These are phyloP conservation scores for Psilocybe subaeruginosa DNA, from an alignment of 768 basidiomycete genomes.

Conservation along the genomic window DNA sequence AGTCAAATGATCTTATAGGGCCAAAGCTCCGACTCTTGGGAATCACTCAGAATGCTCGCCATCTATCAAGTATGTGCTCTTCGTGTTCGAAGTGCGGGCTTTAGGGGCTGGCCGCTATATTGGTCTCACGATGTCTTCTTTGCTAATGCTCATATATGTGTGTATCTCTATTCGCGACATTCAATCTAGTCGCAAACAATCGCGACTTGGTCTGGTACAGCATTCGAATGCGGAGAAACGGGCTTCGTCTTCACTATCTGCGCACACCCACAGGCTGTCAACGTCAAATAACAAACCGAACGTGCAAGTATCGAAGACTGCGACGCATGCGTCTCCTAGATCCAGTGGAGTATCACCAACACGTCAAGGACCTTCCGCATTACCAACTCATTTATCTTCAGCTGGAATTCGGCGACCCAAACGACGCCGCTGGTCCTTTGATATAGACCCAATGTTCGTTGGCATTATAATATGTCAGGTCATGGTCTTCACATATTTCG, in stretches of 20 bases:
- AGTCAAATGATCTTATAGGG: slow-evolving; percentile 24
- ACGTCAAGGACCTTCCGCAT: not conserved
- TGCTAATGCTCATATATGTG: slow-evolving; percentile 33
- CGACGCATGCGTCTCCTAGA: not conserved
- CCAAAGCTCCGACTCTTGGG: slow-evolving; percentile 31
- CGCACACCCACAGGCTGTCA: not conserved
- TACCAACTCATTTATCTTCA: slow-evolving; percentile 4
- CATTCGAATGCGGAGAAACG: not conserved
- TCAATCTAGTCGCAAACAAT: slow-evolving; percentile 16
- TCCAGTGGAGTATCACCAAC: not conserved
- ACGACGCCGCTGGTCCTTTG: slow-evolving; percentile 34
- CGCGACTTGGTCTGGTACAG: not conserved
- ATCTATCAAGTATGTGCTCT: slow-evolving; percentile 36
- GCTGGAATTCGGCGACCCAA: slow-evolving; percentile 24
- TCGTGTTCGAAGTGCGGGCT: slow-evolving; percentile 34
- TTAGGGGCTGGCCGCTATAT: slow-evolving; percentile 32
- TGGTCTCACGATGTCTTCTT: slow-evolving; percentile 32
- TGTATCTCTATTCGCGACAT: slow-evolving; percentile 38
- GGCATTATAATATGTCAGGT: slow-evolving; percentile 39
- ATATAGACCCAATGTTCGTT: slow-evolving; percentile 43
- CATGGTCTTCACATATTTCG: slow-evolving; percentile 41
- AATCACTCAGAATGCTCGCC: slow-evolving; percentile 29
- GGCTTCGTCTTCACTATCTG: not conserved
- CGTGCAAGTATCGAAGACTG: not conserved
- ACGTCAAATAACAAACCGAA: not conserved